These are phyloP conservation scores for Termitomyces bulborhizus DNA, from an alignment of 768 basidiomycete species.

Conservation along the genomic window DNA sequence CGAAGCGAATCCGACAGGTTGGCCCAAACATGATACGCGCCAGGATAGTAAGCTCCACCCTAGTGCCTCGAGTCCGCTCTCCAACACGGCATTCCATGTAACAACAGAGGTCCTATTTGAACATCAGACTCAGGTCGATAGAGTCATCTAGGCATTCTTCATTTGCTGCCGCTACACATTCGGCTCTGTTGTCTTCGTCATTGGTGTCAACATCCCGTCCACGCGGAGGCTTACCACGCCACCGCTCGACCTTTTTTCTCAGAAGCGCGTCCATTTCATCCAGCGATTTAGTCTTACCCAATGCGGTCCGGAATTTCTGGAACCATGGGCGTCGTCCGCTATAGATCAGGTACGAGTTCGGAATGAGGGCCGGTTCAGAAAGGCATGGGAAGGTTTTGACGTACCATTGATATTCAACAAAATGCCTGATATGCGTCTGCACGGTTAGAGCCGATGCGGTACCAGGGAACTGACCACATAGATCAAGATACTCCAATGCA, in stretches of 20 bases:
- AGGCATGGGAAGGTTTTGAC: constrained; percentile 16
- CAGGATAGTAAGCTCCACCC: background rate
- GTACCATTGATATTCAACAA: constrained; percentile 65
- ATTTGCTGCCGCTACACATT: constrained; percentile 5
- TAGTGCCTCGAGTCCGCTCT: background rate
- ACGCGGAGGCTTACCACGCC: constrained; percentile 37
- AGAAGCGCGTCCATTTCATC: constrained; percentile 44
- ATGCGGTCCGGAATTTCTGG: constrained; percentile 42
- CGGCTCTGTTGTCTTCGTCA: constrained; percentile 11
- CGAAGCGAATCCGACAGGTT: constrained; percentile 2
- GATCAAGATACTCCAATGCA: constrained; percentile 61
- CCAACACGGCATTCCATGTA: background rate
- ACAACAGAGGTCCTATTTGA: background rate
- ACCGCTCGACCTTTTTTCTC: constrained; percentile 35
- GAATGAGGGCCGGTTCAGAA: constrained; percentile 4
- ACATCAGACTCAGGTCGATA: constrained; percentile 7
- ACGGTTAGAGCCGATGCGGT: constrained; percentile 44
- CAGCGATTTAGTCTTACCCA: constrained; percentile 34
- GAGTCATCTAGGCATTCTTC: constrained; percentile 4
- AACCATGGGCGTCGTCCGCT: constrained; percentile 53
- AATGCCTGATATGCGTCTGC: constrained; percentile 61
- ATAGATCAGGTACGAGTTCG: constrained; percentile 5
- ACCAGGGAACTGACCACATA: constrained; percentile 48
- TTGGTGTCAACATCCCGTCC: constrained; percentile 14
- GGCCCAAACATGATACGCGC: constrained; percentile 1